phyloP scores from a whole-genome alignment of 768 basidiomycete genomes.

The Flagelloscypha sp. region DNA sequence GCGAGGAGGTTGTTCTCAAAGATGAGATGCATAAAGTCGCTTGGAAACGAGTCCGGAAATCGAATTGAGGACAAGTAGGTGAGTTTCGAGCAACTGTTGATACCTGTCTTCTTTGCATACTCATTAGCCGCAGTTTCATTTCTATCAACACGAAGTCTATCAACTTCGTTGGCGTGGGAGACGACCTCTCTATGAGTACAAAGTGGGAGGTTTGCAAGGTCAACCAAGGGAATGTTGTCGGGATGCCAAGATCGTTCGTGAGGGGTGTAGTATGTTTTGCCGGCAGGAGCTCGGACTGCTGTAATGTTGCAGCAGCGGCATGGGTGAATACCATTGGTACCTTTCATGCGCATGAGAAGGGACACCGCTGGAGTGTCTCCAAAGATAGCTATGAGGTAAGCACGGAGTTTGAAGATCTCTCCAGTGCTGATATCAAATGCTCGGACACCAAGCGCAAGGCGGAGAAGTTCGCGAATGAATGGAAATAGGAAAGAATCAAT shows the following conservation, averaged over 20 bases:
- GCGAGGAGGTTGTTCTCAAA: conserved; percentile 35
- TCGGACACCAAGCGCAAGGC: conserved; percentile 27
- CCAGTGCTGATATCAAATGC: conserved; percentile 21
- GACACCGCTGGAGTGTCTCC: conserved; percentile 26
- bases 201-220: conserved; percentile 25
- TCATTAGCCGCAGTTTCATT: conserved; percentile 13
- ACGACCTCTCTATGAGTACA: conserved; percentile 23
- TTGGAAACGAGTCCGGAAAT: conserved; percentile 32
- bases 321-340: conserved; percentile 28
- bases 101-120: conserved; percentile 22
- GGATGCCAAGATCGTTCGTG: conserved; percentile 16
- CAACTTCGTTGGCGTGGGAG: conserved; percentile 15
- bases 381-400: conserved; percentile 20
- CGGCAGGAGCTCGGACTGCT: conserved; percentile 14
- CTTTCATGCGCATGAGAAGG: conserved; percentile 29
- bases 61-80: conserved; percentile 21
- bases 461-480: conserved; percentile 25
- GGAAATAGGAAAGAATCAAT: conserved; percentile 30
- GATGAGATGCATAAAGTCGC: conserved; percentile 44
- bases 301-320: conserved; percentile 29
- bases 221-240: conserved; percentile 10
- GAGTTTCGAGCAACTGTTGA: conserved; percentile 26
- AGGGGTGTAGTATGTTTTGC: conserved; percentile 21
- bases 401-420: conserved; percentile 19
- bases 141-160: conserved; percentile 14